Evolutionary conservation across 2,329 filamentous ascomycete species (phyloP).

Genomic region (Parastagonospora nodorum): DNA sequence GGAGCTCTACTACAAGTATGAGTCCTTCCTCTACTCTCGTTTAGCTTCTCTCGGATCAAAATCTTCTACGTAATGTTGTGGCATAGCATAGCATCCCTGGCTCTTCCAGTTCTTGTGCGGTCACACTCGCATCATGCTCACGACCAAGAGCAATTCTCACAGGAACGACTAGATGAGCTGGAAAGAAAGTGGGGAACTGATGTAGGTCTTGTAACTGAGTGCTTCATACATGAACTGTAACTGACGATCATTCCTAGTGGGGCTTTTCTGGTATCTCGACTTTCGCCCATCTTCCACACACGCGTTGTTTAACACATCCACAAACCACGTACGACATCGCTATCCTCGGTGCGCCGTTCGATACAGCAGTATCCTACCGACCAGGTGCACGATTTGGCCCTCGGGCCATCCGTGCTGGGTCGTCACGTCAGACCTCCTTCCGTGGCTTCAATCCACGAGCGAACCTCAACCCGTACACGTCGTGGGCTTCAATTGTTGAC

Average conservation of each 20-base stretch:
- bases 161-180: slow-evolving; percentile 38
- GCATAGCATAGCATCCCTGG: slow-evolving; percentile 12
- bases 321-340: slow-evolving; percentile 53
- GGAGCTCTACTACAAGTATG: slow-evolving; percentile 5
- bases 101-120: slow-evolving; percentile 22
- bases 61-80: slow-evolving; percentile 18
- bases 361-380: slow-evolving; percentile 54
- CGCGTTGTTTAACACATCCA: slow-evolving; percentile 54
- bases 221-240: not conserved
- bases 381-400: slow-evolving; percentile 74
- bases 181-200: slow-evolving; percentile 50
- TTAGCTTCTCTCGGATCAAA: not conserved
- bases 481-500: slow-evolving; percentile 80
- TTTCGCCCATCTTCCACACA: slow-evolving; percentile 55
- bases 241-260: slow-evolving; percentile 51
- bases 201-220: slow-evolving; percentile 23
- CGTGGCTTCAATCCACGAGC: slow-evolving; percentile 84
- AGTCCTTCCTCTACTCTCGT: not conserved
- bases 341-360: slow-evolving; percentile 56
- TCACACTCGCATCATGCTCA: slow-evolving; percentile 39
- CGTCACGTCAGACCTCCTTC: slow-evolving; percentile 77
- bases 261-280: slow-evolving; percentile 73
- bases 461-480: slow-evolving; percentile 79
- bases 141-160: slow-evolving; percentile 32
- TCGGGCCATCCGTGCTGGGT: slow-evolving; percentile 83